Conservation (phyloP, 306 rosid species). For the Comarum palustre region DNA sequence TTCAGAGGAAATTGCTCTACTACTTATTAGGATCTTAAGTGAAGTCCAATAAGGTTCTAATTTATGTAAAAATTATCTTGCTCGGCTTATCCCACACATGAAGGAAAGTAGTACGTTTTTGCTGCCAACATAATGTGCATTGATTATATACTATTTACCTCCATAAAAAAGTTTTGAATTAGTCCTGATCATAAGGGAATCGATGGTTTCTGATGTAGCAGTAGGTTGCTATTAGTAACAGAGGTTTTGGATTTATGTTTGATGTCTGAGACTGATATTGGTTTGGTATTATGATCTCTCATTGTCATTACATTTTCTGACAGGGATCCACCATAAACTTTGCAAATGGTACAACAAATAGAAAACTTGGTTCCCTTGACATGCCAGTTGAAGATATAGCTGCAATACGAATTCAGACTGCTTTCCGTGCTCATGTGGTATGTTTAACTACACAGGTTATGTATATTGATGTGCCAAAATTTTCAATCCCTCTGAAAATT, state of each 20-base stretch:
- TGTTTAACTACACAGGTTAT: conserved; percentile 20
- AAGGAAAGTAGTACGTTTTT: neutral
- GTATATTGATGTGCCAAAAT: conserved; percentile 8
- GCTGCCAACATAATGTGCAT: neutral
- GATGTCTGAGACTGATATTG: conserved; percentile 16
- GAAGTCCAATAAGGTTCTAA: neutral
- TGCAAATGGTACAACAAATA: conserved; percentile 38
- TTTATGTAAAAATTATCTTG: neutral
- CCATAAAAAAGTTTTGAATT: neutral
- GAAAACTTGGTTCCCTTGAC: conserved; percentile 37
- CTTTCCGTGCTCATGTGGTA: conserved; percentile 81
- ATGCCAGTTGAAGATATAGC: conserved; percentile 64
- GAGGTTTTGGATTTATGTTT: neutral
- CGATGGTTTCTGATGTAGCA: conserved; percentile 15
- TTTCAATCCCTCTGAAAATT: neutral
- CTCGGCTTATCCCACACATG: neutral
- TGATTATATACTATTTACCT: neutral
- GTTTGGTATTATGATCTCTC: conserved; percentile 22
- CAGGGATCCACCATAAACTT: conserved; percentile 49
- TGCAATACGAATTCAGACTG: conserved; percentile 85
- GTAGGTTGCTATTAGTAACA: neutral
- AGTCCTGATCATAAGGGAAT: neutral
- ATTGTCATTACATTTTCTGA: conserved; percentile 20
- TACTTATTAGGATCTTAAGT: conserved; percentile 14
- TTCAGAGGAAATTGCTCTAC: conserved; percentile 1